Percentiles rank a stretch among this genome's conserved stretches.
phyloP scores from a whole-genome alignment of 164 flowering plant species.

The Annona squamosa region DNA sequence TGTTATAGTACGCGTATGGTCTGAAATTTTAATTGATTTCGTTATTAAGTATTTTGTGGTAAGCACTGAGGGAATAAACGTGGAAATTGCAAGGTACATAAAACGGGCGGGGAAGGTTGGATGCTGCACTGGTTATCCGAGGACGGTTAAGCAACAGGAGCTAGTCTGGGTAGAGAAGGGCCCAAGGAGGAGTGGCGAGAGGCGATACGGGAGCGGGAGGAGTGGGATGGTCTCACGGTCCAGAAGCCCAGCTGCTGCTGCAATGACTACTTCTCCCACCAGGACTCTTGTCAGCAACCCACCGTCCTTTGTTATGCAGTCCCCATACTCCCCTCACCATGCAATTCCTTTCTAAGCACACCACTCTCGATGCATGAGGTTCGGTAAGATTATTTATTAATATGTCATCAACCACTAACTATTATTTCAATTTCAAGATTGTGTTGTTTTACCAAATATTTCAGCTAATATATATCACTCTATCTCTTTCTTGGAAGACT shows the following conservation, averaged over 20 bases:
- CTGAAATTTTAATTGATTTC: no score
- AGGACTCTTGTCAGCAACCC: slow-evolving; percentile 8
- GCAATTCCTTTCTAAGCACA: slow-evolving; percentile 2
- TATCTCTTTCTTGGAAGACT: no score
- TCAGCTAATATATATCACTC: no score
- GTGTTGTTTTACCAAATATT: no score
- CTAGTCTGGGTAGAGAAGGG: slow-evolving; percentile 67
- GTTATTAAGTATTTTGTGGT: no score
- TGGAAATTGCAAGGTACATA: slow-evolving; percentile 41
- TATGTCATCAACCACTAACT: neutral
- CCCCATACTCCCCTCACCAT: slow-evolving; percentile 2
- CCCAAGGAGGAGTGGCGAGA: slow-evolving; percentile 31
- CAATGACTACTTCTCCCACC: neutral
- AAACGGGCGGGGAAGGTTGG: slow-evolving; percentile 43
- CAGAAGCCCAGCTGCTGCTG: slow-evolving; percentile 15
- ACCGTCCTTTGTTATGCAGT: slow-evolving; percentile 4
- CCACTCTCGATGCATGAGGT: neutral
- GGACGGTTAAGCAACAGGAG: slow-evolving; percentile 44
- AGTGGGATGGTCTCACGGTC: slow-evolving; percentile 20
- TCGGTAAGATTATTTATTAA: no score
- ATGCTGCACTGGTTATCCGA: slow-evolving; percentile 39
- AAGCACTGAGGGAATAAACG: neutral
- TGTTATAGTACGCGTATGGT: no score
- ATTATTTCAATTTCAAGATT: no score
- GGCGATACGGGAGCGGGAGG: slow-evolving; percentile 4